phyloP scores from a whole-genome alignment of 2,329 filamentous ascomycete species.

The Trichoderma harzianum region DNA sequence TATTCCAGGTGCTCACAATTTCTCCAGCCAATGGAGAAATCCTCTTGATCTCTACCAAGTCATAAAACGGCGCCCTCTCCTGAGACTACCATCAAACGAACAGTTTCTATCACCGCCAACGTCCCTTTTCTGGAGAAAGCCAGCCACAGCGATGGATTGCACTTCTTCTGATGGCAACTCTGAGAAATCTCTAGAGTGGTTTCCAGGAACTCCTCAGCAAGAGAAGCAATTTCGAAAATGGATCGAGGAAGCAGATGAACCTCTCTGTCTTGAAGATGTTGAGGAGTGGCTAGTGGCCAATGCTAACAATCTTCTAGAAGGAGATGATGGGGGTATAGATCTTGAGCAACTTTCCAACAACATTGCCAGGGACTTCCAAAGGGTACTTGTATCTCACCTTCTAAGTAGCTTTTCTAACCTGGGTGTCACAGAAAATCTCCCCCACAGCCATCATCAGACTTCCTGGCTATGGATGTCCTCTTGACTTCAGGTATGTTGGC shows the following conservation, averaged over 20 bases:
- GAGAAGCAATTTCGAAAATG: neutral
- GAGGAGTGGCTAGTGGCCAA: neutral
- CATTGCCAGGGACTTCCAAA: neutral
- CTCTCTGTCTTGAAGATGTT: neutral
- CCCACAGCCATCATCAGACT: neutral
- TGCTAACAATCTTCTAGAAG: no score
- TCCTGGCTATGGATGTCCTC: neutral
- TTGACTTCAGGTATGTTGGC: no score
- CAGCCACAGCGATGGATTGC: neutral
- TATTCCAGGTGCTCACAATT: neutral
- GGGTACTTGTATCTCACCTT: neutral
- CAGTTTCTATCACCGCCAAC: rapidly evolving
- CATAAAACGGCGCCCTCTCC: neutral
- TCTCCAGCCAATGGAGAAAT: neutral
- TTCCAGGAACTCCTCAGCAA: neutral
- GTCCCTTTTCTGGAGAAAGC: no score
- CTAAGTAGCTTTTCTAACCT: neutral
- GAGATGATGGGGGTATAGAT: no score
- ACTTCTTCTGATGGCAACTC: neutral
- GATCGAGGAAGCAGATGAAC: neutral
- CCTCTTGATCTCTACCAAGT: neutral
- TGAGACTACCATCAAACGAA: neutral
- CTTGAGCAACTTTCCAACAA: no score
- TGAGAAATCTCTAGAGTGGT: neutral
- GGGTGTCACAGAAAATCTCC: neutral